Base-by-base conservation (phyloP, 192 early-diverging fungal genomes). In the Backusella morwellensis region DNA sequence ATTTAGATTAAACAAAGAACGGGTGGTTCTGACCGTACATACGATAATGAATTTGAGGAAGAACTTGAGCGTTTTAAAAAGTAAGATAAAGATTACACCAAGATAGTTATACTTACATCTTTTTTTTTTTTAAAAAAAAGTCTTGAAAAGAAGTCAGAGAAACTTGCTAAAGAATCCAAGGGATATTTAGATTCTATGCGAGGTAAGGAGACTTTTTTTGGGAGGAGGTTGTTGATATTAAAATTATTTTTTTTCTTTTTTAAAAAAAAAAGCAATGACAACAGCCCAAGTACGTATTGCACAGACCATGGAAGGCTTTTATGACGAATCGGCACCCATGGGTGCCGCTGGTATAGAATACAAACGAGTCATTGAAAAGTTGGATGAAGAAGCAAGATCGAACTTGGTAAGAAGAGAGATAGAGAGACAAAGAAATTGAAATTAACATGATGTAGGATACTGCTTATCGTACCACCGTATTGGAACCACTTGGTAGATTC, bases 401-500 rank as follows among this genome's bases (percentile, higher is more conserved):
- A 95, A 95, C 77, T 91, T 99, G 81, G 96, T 93, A 82, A 40
- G 82, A 81, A 32, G n/a, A 14, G 8, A 35, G 32, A 41, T 32
- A 4, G 26, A 79, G 17, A 29, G 35, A 70, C 26, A 1, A 44
- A 54, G 19, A 68, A 36, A 32, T 21, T 44, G 14, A 50, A 47
- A 12, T 47, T 40, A 26, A 21, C 35, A 21, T 11, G 50, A 1
- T 35, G 47, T 76, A 89, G 93, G 94, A 98, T 80, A 88, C 90
- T 6, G 92, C 91, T 38, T 99, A 93, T 83, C 87, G 92, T 47
- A 84, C 90, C 4, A 95, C 97, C 15, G 96, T 99, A 5, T 80
- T 97, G 73, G 93, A 99, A 54, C 97, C 98, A 2, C 83, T 99
- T 66, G 93, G 93, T 32, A 90, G 93, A 73, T 92, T 95, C 79